phyloP scores from a whole-genome alignment of 1,284 basidiomycete species.

The Pholiota adiposa region DNA sequence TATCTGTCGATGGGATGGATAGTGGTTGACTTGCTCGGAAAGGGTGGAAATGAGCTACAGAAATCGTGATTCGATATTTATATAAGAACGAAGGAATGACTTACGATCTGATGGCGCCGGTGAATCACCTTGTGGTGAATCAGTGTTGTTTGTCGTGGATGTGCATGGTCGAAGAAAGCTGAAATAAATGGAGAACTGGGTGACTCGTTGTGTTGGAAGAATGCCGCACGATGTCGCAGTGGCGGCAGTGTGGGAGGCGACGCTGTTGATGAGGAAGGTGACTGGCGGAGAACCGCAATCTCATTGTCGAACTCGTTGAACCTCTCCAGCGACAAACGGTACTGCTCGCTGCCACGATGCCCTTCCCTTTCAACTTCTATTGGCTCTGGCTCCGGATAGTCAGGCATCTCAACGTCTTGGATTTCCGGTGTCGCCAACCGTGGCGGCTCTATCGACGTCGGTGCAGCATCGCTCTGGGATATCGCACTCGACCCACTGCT shows the following conservation, averaged over 20 bases:
- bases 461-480: background rate
- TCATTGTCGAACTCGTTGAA: constrained; percentile 57
- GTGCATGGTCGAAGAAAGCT: constrained; percentile 7
- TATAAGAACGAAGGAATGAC: background rate
- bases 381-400: constrained; percentile 35
- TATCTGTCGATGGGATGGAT: background rate
- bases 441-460: constrained; percentile 28
- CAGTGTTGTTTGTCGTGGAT: background rate
- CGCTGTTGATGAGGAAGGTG: constrained; percentile 28
- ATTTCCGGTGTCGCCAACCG: constrained; percentile 46
- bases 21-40: constrained; percentile 2
- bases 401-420: constrained; percentile 53
- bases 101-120: background rate
- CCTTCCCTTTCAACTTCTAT: constrained; percentile 4
- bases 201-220: background rate
- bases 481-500: constrained; percentile 7
- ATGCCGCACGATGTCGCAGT: constrained; percentile 7
- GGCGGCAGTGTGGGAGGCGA: constrained; percentile 18
- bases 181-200: constrained; percentile 1
- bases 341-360: constrained; percentile 36
- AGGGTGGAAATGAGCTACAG: constrained; percentile 4
- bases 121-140: background rate
- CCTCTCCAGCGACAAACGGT: constrained; percentile 52
- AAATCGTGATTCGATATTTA: background rate
- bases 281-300: constrained; percentile 47